A percentile compares a stretch with the other conserved stretches of the same genome.
Evolutionary conservation across 306 rosid genomes (phyloP).

Genomic region (Cotoneaster glaucophyllus): DNA sequence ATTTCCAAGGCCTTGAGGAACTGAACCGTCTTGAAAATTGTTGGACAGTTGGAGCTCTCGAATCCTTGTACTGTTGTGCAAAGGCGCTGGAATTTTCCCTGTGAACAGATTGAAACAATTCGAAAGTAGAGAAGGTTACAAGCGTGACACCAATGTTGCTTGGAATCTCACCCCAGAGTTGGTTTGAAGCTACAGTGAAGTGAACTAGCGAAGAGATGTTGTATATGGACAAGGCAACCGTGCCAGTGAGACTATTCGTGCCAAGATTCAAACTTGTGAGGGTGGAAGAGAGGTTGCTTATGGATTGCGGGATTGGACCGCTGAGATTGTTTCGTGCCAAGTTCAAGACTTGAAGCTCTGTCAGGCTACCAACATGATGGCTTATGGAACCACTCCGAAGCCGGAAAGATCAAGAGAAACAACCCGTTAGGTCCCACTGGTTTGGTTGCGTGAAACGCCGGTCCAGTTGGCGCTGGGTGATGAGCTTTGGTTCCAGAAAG

Average conservation of each 20-base stretch:
- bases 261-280: constrained; percentile 44
- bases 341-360: constrained; percentile 40
- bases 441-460: constrained; percentile 42
- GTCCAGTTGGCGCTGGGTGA: constrained; percentile 58
- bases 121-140: constrained; percentile 52
- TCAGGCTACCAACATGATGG: constrained; percentile 46
- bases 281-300: constrained; percentile 52
- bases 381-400: constrained; percentile 41
- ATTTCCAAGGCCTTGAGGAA: constrained; percentile 70
- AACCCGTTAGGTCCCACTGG: constrained; percentile 30
- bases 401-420: constrained; percentile 43
- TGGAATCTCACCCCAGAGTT: constrained; percentile 66
- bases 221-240: constrained; percentile 39
- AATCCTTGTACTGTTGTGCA: constrained; percentile 59
- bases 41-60: constrained; percentile 35
- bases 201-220: constrained; percentile 49
- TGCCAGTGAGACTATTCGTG: constrained; percentile 53
- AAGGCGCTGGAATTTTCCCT: constrained; percentile 58
- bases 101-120: constrained; percentile 55
- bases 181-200: constrained; percentile 51
- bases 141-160: constrained; percentile 39
- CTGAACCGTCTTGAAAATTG: constrained; percentile 51
- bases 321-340: constrained; percentile 39
- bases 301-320: constrained; percentile 38
- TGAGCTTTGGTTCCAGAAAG: constrained; percentile 41